Evolutionary conservation across 2,329 filamentous ascomycete genomes (phyloP).

Genomic region (Emergomyces orientalis): DNA sequence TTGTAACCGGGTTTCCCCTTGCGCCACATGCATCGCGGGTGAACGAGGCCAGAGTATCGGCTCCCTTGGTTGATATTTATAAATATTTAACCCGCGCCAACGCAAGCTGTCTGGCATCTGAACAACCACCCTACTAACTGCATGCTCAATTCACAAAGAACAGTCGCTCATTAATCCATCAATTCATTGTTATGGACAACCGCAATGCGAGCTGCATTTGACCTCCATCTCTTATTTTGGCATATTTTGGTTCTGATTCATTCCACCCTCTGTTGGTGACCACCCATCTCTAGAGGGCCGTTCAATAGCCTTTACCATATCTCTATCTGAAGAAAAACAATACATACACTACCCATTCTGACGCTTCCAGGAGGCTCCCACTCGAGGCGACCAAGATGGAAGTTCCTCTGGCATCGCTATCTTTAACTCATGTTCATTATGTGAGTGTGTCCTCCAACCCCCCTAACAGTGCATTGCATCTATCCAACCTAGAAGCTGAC

Average conservation of each 20-base stretch:
- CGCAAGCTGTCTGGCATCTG: too few species aligned
- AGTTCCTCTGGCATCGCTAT: slow-evolving; percentile 64
- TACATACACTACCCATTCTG: neutral
- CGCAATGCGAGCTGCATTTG: neutral
- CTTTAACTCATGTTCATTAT: slow-evolving; percentile 93
- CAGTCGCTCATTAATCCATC: neutral
- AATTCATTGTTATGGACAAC: neutral
- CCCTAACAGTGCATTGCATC: neutral
- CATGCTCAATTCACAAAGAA: too few species aligned
- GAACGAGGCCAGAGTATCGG: too few species aligned
- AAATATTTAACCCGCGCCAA: too few species aligned
- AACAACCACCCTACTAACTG: too few species aligned
- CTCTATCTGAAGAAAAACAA: neutral
- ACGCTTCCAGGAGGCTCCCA: neutral
- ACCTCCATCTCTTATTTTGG: neutral
- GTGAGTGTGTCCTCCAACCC: slow-evolving; percentile 44
- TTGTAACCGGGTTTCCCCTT: neutral
- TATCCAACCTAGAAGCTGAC: neutral
- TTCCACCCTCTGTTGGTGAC: neutral
- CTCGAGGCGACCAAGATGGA: slow-evolving; percentile 2
- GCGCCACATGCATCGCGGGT: neutral
- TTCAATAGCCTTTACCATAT: too few species aligned
- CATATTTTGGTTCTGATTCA: neutral
- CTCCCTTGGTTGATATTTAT: too few species aligned
- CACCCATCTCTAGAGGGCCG: neutral